Evolutionary conservation across 495 filamentous ascomycete genomes (phyloP).

Genomic region (Physcia stellaris): DNA sequence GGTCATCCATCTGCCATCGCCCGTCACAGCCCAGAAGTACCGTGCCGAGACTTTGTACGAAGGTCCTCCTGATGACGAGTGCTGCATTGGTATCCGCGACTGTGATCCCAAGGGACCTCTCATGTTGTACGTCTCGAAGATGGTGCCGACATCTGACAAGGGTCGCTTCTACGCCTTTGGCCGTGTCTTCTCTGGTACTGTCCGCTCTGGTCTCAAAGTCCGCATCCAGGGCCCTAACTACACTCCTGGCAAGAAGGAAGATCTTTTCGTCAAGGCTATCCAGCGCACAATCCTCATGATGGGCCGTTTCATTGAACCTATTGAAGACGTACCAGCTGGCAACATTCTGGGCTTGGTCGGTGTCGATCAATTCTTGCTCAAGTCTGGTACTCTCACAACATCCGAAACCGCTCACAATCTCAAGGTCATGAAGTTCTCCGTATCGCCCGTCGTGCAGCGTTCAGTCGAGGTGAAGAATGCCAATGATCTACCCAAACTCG

Average conservation of each 20-base stretch:
- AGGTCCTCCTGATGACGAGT: conserved; percentile 84
- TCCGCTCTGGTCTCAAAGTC: conserved; percentile 95
- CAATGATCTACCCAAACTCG: conserved; percentile 97
- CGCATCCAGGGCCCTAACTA: conserved; percentile 99
- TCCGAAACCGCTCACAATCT: conserved; percentile 97
- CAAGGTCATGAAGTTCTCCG: conserved; percentile 99
- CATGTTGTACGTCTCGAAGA: conserved; percentile 99
- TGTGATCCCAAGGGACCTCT: conserved; percentile 95
- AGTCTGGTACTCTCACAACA: conserved; percentile 98
- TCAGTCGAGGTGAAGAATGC: conserved; percentile 99
- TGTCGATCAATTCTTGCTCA: conserved; percentile 99
- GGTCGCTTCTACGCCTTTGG: conserved; percentile 99
- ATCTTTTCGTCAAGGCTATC: conserved; percentile 98
- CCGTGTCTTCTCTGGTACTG: conserved; percentile 98
- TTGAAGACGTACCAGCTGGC: conserved; percentile 96
- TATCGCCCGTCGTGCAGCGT: conserved; percentile 95
- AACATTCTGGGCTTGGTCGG: conserved; percentile 99
- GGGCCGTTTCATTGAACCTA: conserved; percentile 97
- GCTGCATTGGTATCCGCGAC: conserved; percentile 89
- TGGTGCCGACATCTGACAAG: conserved; percentile 99
- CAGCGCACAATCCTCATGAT: conserved; percentile 99
- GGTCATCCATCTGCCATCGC: conserved; percentile 96
- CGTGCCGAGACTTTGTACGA: conserved; percentile 98
- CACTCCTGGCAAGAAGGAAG: conserved; percentile 92
- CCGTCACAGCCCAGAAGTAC: conserved; percentile 93